Conservation (phyloP, 2,329 filamentous ascomycete genomes). For the Biscogniauxia sp. region DNA sequence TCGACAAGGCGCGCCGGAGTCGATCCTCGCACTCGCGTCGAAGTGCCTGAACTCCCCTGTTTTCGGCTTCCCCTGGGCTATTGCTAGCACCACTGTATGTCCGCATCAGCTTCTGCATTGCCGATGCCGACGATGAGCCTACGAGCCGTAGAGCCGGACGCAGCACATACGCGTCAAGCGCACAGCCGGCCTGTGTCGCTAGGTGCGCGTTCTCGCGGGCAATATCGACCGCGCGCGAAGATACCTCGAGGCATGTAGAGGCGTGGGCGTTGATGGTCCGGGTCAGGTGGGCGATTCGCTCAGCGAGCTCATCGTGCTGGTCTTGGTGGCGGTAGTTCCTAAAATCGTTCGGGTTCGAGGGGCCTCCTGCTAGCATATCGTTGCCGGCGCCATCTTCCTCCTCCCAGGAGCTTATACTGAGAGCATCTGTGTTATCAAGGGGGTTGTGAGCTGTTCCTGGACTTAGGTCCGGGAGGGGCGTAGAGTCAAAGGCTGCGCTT, state of each 20-base stretch:
- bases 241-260: slow-evolving; percentile 13
- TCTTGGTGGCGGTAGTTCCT: background rate
- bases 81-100: slow-evolving; percentile 5
- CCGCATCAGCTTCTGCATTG: background rate
- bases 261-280: background rate
- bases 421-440: background rate
- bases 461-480: background rate
- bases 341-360: background rate
- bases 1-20: background rate
- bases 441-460: background rate
- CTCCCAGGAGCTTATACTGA: background rate
- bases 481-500: background rate
- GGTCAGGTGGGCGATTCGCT: slow-evolving; percentile 3
- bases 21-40: background rate
- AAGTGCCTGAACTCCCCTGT: background rate
- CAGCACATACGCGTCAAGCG: slow-evolving; percentile 14
- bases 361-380: background rate
- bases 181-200: slow-evolving; percentile 4
- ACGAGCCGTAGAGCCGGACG: slow-evolving; percentile 2
- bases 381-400: background rate
- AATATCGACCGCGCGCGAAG: slow-evolving; percentile 11
- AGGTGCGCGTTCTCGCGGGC: slow-evolving; percentile 18
- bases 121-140: background rate
- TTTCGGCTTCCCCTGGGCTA: slow-evolving; percentile 6
- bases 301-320: background rate